Evolutionary conservation across 176 grass and related monocot species (phyloP).

Genomic region (Pontederia crassipes): DNA sequence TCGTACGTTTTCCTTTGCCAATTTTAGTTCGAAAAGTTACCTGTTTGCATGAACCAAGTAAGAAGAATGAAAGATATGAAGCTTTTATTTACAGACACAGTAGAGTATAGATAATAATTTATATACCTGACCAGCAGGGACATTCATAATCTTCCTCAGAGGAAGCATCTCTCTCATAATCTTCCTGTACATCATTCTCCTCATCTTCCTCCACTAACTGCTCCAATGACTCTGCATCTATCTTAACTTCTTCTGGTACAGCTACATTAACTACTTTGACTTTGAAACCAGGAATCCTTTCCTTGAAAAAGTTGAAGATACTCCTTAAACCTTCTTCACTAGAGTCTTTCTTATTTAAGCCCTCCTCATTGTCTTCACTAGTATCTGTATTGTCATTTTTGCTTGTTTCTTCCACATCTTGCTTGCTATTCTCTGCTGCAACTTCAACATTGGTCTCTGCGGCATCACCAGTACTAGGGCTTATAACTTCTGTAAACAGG

Average conservation of each 20-base stretch:
- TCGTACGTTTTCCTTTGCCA: constrained; percentile 56
- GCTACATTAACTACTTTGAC: constrained; percentile 51
- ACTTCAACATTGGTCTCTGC: constrained; percentile 14
- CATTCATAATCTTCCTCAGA: constrained; percentile 48
- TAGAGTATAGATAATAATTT: not conserved
- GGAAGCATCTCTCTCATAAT: constrained; percentile 39
- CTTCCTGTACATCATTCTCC: constrained; percentile 42
- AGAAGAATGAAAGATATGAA: not conserved
- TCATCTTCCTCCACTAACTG: constrained; percentile 51
- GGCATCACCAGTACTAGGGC: constrained; percentile 19
- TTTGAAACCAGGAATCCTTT: constrained; percentile 70
- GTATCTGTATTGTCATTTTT: constrained; percentile 14
- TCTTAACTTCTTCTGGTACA: constrained; percentile 43
- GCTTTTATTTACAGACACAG: not conserved
- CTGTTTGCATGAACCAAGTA: constrained; percentile 20
- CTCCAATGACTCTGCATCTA: constrained; percentile 35
- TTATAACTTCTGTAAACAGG: constrained; percentile 7
- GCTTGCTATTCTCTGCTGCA: constrained; percentile 18
- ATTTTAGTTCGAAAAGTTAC: constrained; percentile 92
- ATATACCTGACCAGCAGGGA: constrained; percentile 84
- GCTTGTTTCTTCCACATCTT: constrained; percentile 26
- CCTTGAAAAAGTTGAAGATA: constrained; percentile 65
- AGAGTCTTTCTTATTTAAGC: constrained; percentile 33
- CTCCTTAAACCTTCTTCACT: constrained; percentile 49
- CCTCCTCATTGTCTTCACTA: constrained; percentile 32